phyloP scores from a whole-genome alignment of 2,329 filamentous ascomycete species.

The Colletotrichum sp. region DNA sequence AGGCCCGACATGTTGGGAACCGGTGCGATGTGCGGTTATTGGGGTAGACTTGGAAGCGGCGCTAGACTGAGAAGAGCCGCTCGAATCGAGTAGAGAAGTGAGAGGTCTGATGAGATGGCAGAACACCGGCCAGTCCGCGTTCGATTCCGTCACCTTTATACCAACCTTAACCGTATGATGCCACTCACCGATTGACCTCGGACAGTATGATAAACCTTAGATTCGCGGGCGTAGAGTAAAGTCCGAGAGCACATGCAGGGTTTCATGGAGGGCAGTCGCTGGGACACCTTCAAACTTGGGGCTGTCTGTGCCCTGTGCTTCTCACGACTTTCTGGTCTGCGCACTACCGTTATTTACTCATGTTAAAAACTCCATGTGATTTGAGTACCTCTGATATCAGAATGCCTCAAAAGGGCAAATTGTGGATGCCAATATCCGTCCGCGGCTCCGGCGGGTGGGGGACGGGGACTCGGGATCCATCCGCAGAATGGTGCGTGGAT shows the following conservation, averaged over 20 bases:
- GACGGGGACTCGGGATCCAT: neutral
- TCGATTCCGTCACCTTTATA: neutral
- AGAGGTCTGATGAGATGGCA: neutral
- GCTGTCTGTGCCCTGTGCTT: neutral
- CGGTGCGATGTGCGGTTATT: neutral
- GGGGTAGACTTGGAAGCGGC: neutral
- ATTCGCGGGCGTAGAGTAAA: neutral
- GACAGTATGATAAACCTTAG: neutral
- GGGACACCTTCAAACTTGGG: neutral
- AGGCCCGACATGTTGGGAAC: neutral
- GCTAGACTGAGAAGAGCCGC: neutral
- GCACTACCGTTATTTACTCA: neutral
- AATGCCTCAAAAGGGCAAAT: neutral
- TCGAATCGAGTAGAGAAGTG: neutral
- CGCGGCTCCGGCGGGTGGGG: neutral
- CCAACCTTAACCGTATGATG: neutral
- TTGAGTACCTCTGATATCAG: neutral
- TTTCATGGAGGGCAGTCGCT: neutral
- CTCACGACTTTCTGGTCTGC: neutral
- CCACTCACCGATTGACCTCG: neutral
- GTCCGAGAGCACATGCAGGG: neutral
- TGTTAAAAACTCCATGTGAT: neutral
- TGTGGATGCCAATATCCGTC: neutral
- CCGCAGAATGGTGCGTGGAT: neutral
- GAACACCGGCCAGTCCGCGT: neutral